Base-by-base conservation (phyloP, 352 stramenopile species). In the Phytophthora megakarya region DNA sequence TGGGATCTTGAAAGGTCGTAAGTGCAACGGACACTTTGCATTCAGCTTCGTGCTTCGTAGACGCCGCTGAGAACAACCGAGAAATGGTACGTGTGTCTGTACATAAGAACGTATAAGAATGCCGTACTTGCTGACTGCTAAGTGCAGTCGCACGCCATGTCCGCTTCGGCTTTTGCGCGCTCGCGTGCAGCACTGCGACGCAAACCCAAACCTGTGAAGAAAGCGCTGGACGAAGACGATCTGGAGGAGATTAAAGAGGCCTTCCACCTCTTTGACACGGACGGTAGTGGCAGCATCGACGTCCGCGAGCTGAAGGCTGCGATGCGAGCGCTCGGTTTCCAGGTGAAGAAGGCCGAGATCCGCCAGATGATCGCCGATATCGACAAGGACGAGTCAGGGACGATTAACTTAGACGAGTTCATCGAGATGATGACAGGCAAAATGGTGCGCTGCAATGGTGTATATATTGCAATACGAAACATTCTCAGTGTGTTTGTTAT, bases 381-480 rank as follows among this genome's bases (percentile, higher is more conserved):
- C n/a, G 91, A 97, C 75, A 98, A 98, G 61, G 93, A 98, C 69
- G 89, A 97, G 63, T 95, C 83, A 8, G 81, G 81, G 3, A 81
- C 86, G 28, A 85, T 96, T 69, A 79, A 97, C 57, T 87, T 96
- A 73, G 88, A 97, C 67, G 92, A 98, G 63, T 98, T 98, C 69
- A 87, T 97, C 28, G 92, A 98, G 67, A 97, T 98, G 84, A 97
- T 97, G 75, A 97, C 90, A 1, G 90, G 90, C 35, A 98, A 96
- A 68, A 97, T 98, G 92, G 78, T 89, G 28, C 25, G 66, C 57
- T 59, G 8, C 7, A 15, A 10, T 38, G 7, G n/a, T 44, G 12
- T 28, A 13, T 37, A 3, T 10, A 7, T 46, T 16, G 1, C 3
- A 28, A 10, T 35, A 12, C 10, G 30, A 35, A 35, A 32, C 9